Percentiles rank a stretch among this genome's conserved stretches.
phyloP scores from a whole-genome alignment of 2,329 filamentous ascomycete genomes.

The Coleophoma crateriformis region DNA sequence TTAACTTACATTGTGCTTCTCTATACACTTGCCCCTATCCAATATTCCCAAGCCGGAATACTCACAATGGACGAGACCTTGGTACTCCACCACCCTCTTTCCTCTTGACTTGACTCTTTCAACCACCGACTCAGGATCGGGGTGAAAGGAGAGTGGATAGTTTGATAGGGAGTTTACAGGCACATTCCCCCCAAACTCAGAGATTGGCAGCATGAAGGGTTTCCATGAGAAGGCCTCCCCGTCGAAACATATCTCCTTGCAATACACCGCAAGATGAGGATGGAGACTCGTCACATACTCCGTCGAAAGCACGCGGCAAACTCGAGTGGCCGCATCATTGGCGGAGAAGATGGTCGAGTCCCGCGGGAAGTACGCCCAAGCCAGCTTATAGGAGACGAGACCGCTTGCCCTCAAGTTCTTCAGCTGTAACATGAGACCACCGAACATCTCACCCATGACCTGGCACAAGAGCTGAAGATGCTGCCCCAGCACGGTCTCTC shows the following conservation, averaged over 20 bases:
- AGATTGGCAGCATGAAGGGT: slow-evolving; percentile 25
- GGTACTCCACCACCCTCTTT: slow-evolving; percentile 34
- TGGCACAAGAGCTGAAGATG: slow-evolving; percentile 35
- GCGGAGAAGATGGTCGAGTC: slow-evolving; percentile 32
- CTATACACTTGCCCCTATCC: neutral
- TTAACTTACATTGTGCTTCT: slow-evolving; percentile 25
- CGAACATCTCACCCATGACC: slow-evolving; percentile 38
- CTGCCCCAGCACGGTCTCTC: slow-evolving; percentile 24
- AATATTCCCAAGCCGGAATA: slow-evolving; percentile 36
- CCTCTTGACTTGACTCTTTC: slow-evolving; percentile 27
- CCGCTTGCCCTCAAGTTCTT: slow-evolving; percentile 29
- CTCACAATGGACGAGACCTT: slow-evolving; percentile 33
- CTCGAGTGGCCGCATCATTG: slow-evolving; percentile 33
- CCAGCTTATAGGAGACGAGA: slow-evolving; percentile 34
- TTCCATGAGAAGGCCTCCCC: slow-evolving; percentile 38
- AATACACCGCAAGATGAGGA: neutral
- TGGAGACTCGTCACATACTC: slow-evolving; percentile 1
- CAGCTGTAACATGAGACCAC: slow-evolving; percentile 30
- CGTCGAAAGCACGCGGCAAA: slow-evolving; percentile 22
- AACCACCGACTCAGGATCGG: slow-evolving; percentile 12
- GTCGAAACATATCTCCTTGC: slow-evolving; percentile 35
- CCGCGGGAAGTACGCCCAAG: slow-evolving; percentile 40
- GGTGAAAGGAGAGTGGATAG: slow-evolving; percentile 28
- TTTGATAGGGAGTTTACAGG: slow-evolving; percentile 33
- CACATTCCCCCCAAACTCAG: slow-evolving; percentile 32